phyloP scores from a whole-genome alignment of 2,329 filamentous ascomycete genomes.

The Trichoderma koningiopsis region DNA sequence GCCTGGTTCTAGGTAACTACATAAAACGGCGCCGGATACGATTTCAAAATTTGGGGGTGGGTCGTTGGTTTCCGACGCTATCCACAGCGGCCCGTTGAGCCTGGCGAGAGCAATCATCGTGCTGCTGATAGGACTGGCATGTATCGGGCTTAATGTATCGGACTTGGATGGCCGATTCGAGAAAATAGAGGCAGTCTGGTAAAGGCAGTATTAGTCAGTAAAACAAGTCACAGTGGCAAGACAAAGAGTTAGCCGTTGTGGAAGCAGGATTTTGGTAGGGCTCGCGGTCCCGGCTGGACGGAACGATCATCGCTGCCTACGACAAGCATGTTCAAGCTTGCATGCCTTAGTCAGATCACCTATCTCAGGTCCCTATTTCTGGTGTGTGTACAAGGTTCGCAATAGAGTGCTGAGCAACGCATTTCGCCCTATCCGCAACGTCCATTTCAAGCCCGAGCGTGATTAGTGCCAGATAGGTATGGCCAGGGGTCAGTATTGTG shows the following conservation, averaged over 20 bases:
- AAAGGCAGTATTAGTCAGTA: neutral
- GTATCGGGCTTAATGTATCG: neutral
- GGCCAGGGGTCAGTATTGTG: neutral
- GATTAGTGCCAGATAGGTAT: neutral
- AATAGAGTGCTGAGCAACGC: neutral
- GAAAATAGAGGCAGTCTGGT: neutral
- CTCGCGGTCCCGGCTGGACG: neutral
- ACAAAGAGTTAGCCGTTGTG: neutral
- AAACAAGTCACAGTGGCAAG: neutral
- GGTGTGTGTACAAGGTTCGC: neutral
- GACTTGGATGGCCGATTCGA: neutral
- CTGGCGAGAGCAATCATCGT: neutral
- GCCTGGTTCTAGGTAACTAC: constrained; percentile 21
- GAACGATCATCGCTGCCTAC: constrained; percentile 16
- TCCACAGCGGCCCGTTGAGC: neutral
- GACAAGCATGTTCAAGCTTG: neutral
- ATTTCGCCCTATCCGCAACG: neutral
- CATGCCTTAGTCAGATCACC: constrained; percentile 19
- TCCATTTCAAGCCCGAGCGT: neutral
- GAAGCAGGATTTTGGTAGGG: neutral
- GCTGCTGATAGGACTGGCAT: too few species aligned
- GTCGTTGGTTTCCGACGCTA: neutral
- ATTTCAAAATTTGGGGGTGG: neutral
- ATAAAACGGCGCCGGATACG: neutral
- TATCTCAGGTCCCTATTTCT: neutral